Base-by-base conservation (phyloP, 768 basidiomycete species). In the Pleurotus pulmonarius region DNA sequence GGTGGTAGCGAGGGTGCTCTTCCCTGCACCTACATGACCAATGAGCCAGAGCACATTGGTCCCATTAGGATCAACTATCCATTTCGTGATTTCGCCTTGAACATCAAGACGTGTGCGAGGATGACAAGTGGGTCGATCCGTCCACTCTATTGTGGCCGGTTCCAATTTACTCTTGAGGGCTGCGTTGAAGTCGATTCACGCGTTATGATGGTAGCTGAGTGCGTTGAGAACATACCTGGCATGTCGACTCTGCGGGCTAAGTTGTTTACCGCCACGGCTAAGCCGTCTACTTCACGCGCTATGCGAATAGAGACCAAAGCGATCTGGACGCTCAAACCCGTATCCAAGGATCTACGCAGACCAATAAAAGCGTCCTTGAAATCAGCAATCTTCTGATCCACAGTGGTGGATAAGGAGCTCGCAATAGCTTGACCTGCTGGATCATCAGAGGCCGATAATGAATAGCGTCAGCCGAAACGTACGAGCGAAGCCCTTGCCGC, bases 1-100 rank as follows among this genome's bases (percentile, higher is more conserved):
- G 1, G 73, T 74, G 0, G 67, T 74, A 5, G 72, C 53, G 18
- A 73, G 59, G 2, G 72, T 65, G 34, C 72, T 74, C 61, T 73
- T 73, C 9, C 72, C 73, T 16, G 52, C 25, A 12, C 56, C 56
- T 12, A 49, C 44, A 18, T 16, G n/a, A 11, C 44, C 44, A 48
- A 46, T 29, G 6, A 65, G 25, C 64, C 64, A 65, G 16, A 65
- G 46, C n/a, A 64, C 29, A 34, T 53, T 57, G 5, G 39, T 20
- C 39, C n/a, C 40, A 20, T 25, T 37, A 43, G 54, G 53, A 18
- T 25, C 46, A 8, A 26, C 44, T 8, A 40, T 29, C 56, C 56
- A 57, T 9, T 41, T 25, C n/a, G 53, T 20, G 40, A 57, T 53
- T 24, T 34, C 41, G 9, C 40, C 12, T 20, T 52, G 13, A n/a